Conservation (phyloP, 108 stramenopile genomes). For the Nitzschia inconspicua region DNA sequence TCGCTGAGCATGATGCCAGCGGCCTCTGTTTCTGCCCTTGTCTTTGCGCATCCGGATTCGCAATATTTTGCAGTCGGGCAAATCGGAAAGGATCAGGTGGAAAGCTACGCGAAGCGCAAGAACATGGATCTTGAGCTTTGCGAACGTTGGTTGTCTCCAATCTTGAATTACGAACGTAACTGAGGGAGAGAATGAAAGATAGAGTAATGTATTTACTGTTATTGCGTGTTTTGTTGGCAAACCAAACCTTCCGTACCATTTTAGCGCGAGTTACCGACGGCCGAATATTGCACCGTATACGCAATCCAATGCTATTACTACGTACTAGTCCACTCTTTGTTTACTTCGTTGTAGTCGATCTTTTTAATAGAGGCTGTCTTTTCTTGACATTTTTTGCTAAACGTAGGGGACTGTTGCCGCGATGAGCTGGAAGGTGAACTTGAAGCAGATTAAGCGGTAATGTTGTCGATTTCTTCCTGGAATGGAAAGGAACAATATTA, state of each 20-base stretch:
- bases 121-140: constrained; percentile 73
- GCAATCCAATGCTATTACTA: not conserved
- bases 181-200: constrained; percentile 19
- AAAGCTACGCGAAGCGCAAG: constrained; percentile 95
- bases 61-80: constrained; percentile 99
- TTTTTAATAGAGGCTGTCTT: too few species aligned
- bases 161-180: constrained; percentile 95
- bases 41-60: constrained; percentile 95
- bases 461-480: too few species aligned
- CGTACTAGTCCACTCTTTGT: not conserved
- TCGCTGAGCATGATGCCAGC: constrained; percentile 98
- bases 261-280: too few species aligned
- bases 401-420: too few species aligned
- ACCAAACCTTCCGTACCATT: too few species aligned
- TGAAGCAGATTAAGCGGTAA: too few species aligned
- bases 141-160: constrained; percentile 97
- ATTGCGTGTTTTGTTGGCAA: too few species aligned
- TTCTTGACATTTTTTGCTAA: too few species aligned
- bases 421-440: too few species aligned
- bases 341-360: not conserved
- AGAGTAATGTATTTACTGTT: too few species aligned
- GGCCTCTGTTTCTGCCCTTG: constrained; percentile 94
- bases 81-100: constrained; percentile 98
- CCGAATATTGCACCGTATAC: not conserved
- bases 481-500: too few species aligned